Base-by-base conservation (phyloP, 768 basidiomycete genomes). In the Tephrocybe sp. region DNA sequence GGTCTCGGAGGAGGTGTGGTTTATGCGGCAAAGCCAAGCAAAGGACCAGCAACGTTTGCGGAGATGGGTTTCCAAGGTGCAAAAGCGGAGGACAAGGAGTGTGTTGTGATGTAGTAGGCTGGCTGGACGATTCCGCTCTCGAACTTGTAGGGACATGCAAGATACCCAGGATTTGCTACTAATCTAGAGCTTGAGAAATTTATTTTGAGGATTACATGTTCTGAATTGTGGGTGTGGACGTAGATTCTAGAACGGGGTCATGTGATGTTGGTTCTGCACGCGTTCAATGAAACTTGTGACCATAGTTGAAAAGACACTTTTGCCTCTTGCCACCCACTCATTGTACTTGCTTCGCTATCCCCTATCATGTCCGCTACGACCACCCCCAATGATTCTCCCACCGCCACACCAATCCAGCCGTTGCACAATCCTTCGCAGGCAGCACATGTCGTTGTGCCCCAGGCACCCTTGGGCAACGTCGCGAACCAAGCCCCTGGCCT, bases 1-100 rank as follows among this genome's bases (percentile, higher is more conserved):
- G 55, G 55, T 6, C 55, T 56, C 21, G 62, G 58, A 27, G 59
- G 63, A 6, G 60, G 52, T 38, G 58, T 55, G 43, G 54, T 67
- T 24, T 56, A 56, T 41, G 55, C 52, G 42, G 51, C 58, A 16
- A 59, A 59, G 25, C 60, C 60, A 19, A 57, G 60, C 31, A 67
- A 67, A 49, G 65, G 84, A 1, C 80, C 89, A 1, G 76, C 85
- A 60, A 94, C 92, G 36, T 95, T 97, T 69, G 89, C 86, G 18
- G 93, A 96, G 74, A 94, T 97, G 93, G 94, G 94, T 0, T 87
- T 93, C 61, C 80, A 84, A 26, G 85, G 86, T 11, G 80, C 77
- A 22, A 89, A 87, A 60, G 79, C 82, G 36, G 83, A 92, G 60
- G 81, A 89, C 5, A 85, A 92, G 67, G 86, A 91, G 0, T 96